A percentile compares a stretch with the other conserved stretches of the same genome.
Conservation (phyloP, 140 eudicot genomes). For the Erigeron philadelphicus region DNA sequence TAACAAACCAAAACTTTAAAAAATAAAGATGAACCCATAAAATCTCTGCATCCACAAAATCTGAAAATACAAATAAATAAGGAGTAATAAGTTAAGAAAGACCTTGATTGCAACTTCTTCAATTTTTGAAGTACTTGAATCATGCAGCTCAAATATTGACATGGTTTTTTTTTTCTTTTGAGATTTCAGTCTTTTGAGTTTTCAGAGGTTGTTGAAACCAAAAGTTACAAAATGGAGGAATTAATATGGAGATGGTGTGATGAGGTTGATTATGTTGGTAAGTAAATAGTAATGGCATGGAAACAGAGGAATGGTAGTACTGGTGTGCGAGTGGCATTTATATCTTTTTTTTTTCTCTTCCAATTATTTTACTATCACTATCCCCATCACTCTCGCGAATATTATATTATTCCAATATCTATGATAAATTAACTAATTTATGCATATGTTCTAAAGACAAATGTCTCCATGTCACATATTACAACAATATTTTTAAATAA, state of each 20-base stretch:
- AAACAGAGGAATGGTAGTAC: slow-evolving; percentile 12
- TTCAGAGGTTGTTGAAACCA: slow-evolving; percentile 1
- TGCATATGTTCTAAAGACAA: background rate
- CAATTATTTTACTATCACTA: no score
- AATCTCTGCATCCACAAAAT: slow-evolving; percentile 3
- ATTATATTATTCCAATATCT: slow-evolving; percentile 17
- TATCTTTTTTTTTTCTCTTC: slow-evolving; percentile 4
- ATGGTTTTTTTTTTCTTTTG: slow-evolving; percentile 12
- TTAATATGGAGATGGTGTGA: slow-evolving; percentile 16
- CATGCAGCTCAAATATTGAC: slow-evolving; percentile 28
- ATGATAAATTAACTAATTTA: background rate
- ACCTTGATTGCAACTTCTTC: slow-evolving; percentile 29
- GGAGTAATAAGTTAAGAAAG: background rate
- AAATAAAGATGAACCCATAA: slow-evolving; percentile 21
- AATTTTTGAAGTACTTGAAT: slow-evolving; percentile 26
- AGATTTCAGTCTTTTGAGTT: slow-evolving; percentile 4
- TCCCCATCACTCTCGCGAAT: slow-evolving; percentile 18
- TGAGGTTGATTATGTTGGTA: slow-evolving; percentile 17
- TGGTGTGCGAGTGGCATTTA: slow-evolving; percentile 32
- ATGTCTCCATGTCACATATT: background rate
- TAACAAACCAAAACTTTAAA: background rate
- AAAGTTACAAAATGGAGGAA: slow-evolving; percentile 9
- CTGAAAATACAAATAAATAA: background rate
- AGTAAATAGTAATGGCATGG: slow-evolving; percentile 22
- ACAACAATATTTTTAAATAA: no score